Percentiles rank a stretch among this genome's conserved stretches.
Conservation (phyloP, 345 rosid species). For the Crucihimalaya himalaica region DNA sequence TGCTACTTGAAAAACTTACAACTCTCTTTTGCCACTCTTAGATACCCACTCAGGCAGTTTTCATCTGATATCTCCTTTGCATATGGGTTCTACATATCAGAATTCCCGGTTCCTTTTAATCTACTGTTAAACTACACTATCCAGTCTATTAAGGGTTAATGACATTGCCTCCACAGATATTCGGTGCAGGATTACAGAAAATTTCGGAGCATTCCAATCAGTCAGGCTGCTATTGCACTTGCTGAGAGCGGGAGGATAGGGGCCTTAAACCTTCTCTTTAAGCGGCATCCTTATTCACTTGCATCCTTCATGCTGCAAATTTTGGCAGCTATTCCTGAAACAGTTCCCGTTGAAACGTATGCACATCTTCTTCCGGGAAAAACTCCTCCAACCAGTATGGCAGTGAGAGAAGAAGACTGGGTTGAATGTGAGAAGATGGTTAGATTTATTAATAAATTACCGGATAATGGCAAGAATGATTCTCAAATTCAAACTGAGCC, state of each 20-base stretch:
- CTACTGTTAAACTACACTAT: slow-evolving; percentile 3
- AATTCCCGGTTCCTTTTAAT: background rate
- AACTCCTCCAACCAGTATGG: slow-evolving; percentile 60
- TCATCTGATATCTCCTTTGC: slow-evolving; percentile 19
- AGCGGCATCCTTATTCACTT: slow-evolving; percentile 91
- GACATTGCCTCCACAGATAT: slow-evolving; percentile 67
- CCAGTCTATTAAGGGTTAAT: slow-evolving; percentile 47
- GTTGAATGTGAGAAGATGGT: slow-evolving; percentile 89
- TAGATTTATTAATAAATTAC: slow-evolving; percentile 55
- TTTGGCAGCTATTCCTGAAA: slow-evolving; percentile 87
- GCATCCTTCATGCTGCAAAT: slow-evolving; percentile 64
- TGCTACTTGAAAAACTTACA: slow-evolving; percentile 1
- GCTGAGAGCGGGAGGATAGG: slow-evolving; percentile 97
- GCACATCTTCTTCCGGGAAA: slow-evolving; percentile 95
- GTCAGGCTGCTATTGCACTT: slow-evolving; percentile 69
- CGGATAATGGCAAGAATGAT: slow-evolving; percentile 50
- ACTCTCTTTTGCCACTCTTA: background rate
- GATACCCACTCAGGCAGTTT: slow-evolving; percentile 1
- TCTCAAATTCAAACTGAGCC: slow-evolving; percentile 71
- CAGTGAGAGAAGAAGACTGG: slow-evolving; percentile 95
- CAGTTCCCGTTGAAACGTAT: slow-evolving; percentile 82
- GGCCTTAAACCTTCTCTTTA: slow-evolving; percentile 85
- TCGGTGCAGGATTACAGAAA: slow-evolving; percentile 82
- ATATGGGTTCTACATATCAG: slow-evolving; percentile 20
- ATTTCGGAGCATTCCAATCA: slow-evolving; percentile 70